Base-by-base conservation (phyloP, 2,329 filamentous ascomycete genomes). In the Cladosporium oxysporum region DNA sequence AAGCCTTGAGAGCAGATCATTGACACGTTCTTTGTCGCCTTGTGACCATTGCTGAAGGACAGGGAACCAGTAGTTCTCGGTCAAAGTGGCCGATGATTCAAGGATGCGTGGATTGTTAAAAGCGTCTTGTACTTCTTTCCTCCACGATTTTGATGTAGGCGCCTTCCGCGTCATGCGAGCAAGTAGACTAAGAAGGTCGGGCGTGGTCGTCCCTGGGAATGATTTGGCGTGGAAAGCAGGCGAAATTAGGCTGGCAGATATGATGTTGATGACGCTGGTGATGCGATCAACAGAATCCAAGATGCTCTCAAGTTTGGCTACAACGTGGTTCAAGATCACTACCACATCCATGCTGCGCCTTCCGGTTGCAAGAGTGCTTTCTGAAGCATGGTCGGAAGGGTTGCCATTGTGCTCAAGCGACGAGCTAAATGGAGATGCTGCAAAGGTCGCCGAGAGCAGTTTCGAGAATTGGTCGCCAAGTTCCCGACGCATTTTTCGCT, bases 61-160 rank as follows among this genome's bases (percentile, higher is more conserved):
- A 0, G 90, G 88, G 66, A 97, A 84, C 95, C 95, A 98, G 71
- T 89, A 88, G 37, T 83, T 83, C 70, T 87, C 84, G 11, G 94
- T 87, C 21, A 96, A 79, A 7, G 83, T 72, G 4, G 91, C 75
- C 8, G 87, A 82, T 50, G 88, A 89, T n/a, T 85, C 84, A 74
- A 99, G 96, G 80, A 99, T 94, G 67, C 88, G 89, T 8, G 88
- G 75, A 75, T 99, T 93, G 73, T 96, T 95, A 80, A 98, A 97
- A 0, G 93, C 93, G 75, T 98, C 95, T 0, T 87, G 84, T 1
- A 98, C 85, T 72, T 99, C 96, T 77, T 93, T 97, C 79, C 91
- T 96, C 92, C 94, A 97, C 1, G 88, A 84, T 78, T 96, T 97
- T 68, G 94, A 90, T 63, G 91, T 90, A 70, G 90, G 91, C 2